These are phyloP conservation scores for Nemania sp. DNA, from an alignment of 2,329 filamentous ascomycete species.

Conservation along the genomic window DNA sequence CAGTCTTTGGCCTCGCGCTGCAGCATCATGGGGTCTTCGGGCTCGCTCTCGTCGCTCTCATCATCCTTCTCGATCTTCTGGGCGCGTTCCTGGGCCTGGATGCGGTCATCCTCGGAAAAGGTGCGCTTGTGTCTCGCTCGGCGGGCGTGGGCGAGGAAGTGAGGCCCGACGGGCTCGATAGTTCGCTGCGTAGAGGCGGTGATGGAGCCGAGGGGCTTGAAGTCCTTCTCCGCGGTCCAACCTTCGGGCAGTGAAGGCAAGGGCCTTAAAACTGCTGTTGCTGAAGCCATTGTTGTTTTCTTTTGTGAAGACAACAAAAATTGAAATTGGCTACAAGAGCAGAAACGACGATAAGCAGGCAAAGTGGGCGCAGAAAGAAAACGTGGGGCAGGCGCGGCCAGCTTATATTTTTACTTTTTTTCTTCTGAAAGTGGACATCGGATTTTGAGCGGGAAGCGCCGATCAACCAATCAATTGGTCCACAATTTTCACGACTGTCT, in stretches of 20 bases:
- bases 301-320: too few species aligned
- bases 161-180: slow-evolving; percentile 93
- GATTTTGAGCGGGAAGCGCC: slow-evolving; percentile 4
- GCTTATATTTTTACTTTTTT: slow-evolving; percentile 7
- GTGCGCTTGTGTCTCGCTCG: slow-evolving; percentile 95
- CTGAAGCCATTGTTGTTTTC: slow-evolving; percentile 62
- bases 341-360: background rate
- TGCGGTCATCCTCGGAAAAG: slow-evolving; percentile 97
- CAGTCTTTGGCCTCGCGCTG: slow-evolving; percentile 96
- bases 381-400: slow-evolving; percentile 9
- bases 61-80: slow-evolving; percentile 96
- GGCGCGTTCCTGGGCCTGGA: slow-evolving; percentile 91
- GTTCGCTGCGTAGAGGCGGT: slow-evolving; percentile 80
- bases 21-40: slow-evolving; percentile 90
- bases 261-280: slow-evolving; percentile 62
- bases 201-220: slow-evolving; percentile 79
- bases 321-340: background rate
- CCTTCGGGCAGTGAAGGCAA: slow-evolving; percentile 77
- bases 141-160: slow-evolving; percentile 96
- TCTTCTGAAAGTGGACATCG: background rate
- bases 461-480: slow-evolving; percentile 4
- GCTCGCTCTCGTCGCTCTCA: slow-evolving; percentile 87
- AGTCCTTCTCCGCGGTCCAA: slow-evolving; percentile 89
- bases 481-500: too few species aligned
- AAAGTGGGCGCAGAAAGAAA: background rate